These are phyloP conservation scores for Ophiostoma sp. DNA, from an alignment of 2,329 filamentous ascomycete species.

Conservation along the genomic window DNA sequence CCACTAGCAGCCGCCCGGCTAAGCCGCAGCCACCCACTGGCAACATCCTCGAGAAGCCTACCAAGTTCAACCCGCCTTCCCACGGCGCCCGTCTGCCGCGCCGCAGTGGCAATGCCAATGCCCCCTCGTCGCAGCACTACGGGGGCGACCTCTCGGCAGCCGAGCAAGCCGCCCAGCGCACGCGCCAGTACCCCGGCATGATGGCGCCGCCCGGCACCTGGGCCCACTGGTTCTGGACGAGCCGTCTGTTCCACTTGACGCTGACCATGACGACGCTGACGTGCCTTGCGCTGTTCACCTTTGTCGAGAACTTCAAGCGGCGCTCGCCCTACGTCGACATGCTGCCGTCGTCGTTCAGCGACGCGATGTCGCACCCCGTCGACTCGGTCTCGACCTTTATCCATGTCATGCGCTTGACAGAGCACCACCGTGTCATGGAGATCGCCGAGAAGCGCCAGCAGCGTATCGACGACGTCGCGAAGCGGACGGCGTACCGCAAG, in stretches of 20 bases:
- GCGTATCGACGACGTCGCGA: conserved; percentile 78
- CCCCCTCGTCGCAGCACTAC: conserved; percentile 59
- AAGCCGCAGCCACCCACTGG: conserved; percentile 23
- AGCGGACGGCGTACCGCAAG: conserved; percentile 77
- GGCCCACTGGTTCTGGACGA: conserved; percentile 79
- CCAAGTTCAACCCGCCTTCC: conserved; percentile 86
- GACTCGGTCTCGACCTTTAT: conserved; percentile 58
- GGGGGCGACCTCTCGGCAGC: conserved; percentile 63
- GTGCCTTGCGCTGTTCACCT: conserved; percentile 59
- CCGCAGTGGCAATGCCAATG: conserved; percentile 35
- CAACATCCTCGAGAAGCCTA: conserved; percentile 71
- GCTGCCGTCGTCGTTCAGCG: conserved; percentile 60
- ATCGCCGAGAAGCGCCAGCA: conserved; percentile 66
- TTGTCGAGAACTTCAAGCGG: conserved; percentile 70
- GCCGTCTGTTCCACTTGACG: conserved; percentile 66
- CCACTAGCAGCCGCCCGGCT: conserved; percentile 21
- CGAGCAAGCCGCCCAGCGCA: conserved; percentile 60
- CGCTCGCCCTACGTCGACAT: conserved; percentile 76
- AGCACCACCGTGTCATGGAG: conserved; percentile 61
- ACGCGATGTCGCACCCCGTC: conserved; percentile 65
- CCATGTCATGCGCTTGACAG: conserved; percentile 71
- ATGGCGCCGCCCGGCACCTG: conserved; percentile 79
- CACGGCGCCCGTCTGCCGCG: conserved; percentile 66
- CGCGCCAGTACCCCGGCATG: conserved; percentile 77
- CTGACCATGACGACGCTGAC: conserved; percentile 66